A percentile compares a stretch with the other conserved stretches of the same genome.
Conservation (phyloP, 257 asterid species). For the Solanum piurae region DNA sequence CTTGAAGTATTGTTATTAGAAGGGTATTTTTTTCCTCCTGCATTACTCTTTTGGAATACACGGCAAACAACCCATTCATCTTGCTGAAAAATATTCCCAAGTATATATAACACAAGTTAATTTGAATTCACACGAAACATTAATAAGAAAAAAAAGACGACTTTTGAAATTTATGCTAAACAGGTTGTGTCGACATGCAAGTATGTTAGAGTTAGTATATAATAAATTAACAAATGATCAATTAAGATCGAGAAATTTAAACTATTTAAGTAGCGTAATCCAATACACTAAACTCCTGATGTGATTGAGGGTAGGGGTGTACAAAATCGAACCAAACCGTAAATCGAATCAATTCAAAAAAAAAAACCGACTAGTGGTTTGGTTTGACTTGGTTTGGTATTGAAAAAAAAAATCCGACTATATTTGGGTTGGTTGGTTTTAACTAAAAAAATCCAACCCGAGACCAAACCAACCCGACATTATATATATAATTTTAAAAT, state of each 20-base stretch:
- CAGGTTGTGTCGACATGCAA: neutral
- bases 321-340: too few species aligned
- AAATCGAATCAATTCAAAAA: too few species aligned
- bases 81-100: constrained; percentile 29
- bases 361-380: too few species aligned
- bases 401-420: too few species aligned
- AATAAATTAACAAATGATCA: neutral
- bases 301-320: neutral
- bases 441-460: too few species aligned
- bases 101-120: neutral
- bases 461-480: too few species aligned
- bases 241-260: neutral
- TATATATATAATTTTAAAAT: too few species aligned
- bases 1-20: constrained; percentile 32
- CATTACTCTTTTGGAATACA: constrained; percentile 67
- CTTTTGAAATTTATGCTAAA: too few species aligned
- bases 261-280: neutral
- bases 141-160: neutral
- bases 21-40: constrained; percentile 58
- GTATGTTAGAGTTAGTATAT: neutral
- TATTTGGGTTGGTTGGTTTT: too few species aligned
- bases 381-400: too few species aligned
- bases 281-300: neutral
- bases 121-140: neutral
- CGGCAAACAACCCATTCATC: constrained; percentile 99